These are phyloP conservation scores for Colletotrichum abscissum DNA, from an alignment of 2,329 filamentous ascomycete genomes.

Conservation along the genomic window DNA sequence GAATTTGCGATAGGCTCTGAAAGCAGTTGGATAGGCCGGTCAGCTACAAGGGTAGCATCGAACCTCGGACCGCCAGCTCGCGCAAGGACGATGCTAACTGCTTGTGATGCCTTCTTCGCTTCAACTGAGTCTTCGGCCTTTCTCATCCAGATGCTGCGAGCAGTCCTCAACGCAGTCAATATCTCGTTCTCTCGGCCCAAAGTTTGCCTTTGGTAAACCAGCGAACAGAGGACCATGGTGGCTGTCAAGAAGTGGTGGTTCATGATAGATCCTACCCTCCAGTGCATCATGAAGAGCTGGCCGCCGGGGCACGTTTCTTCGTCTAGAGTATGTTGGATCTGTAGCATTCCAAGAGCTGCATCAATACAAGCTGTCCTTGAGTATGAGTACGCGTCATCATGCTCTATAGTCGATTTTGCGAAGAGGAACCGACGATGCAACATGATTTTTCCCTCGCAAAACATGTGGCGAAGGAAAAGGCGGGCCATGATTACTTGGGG, in stretches of 20 bases:
- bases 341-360: constrained; percentile 38
- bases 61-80: constrained; percentile 14
- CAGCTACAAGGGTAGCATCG: neutral
- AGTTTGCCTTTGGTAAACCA: neutral
- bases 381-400: constrained; percentile 38
- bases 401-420: neutral
- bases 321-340: constrained; percentile 40
- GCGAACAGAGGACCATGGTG: constrained; percentile 38
- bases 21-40: neutral
- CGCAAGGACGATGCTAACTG: constrained; percentile 22
- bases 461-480: constrained; percentile 42
- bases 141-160: neutral
- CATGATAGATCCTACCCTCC: constrained; percentile 21
- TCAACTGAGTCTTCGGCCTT: neutral
- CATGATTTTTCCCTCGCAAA: constrained; percentile 44
- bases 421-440: constrained; percentile 45
- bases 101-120: neutral
- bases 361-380: constrained; percentile 40
- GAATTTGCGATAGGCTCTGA: too few species aligned
- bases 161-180: neutral
- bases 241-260: constrained; percentile 42
- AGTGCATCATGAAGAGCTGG: constrained; percentile 37
- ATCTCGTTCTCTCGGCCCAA: neutral
- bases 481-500: constrained; percentile 42
- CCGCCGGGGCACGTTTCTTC: constrained; percentile 39